Evolutionary conservation across 768 basidiomycete species (phyloP).

Genomic region (Lentinula aciculospora): DNA sequence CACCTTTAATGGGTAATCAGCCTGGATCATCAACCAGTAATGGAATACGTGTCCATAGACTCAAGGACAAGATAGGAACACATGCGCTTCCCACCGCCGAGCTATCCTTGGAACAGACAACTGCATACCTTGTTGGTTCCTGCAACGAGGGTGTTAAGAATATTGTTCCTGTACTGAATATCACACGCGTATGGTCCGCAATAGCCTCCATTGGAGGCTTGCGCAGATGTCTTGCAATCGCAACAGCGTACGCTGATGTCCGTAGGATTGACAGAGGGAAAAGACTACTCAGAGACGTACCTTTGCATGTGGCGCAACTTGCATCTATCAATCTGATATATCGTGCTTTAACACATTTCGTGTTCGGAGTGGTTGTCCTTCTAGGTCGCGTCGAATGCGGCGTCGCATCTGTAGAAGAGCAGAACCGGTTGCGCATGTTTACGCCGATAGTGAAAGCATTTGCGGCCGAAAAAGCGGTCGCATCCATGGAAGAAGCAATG

Average conservation of each 20-base stretch:
- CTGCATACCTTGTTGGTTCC: constrained; percentile 58
- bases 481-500: constrained; percentile 73
- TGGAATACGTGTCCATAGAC: constrained; percentile 61
- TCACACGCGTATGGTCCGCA: constrained; percentile 64
- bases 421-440: constrained; percentile 50
- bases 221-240: constrained; percentile 59
- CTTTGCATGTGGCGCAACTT: constrained; percentile 61
- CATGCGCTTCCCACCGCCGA: constrained; percentile 73
- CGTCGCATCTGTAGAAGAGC: constrained; percentile 42
- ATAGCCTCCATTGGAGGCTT: constrained; percentile 50
- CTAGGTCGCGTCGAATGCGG: constrained; percentile 61
- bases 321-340: constrained; percentile 58
- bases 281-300: constrained; percentile 44
- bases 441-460: constrained; percentile 72
- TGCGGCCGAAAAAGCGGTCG: constrained; percentile 54
- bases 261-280: constrained; percentile 49
- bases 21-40: constrained; percentile 49
- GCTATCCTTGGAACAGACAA: constrained; percentile 51
- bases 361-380: constrained; percentile 52
- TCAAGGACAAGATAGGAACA: constrained; percentile 79
- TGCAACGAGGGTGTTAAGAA: constrained; percentile 57
- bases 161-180: constrained; percentile 70
- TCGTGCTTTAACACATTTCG: constrained; percentile 58
- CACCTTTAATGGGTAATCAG: constrained; percentile 43
- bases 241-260: constrained; percentile 56